Percentiles rank a stretch among this genome's conserved stretches.
Conservation (phyloP, 2,329 filamentous ascomycete genomes). For the Leptographium wingfieldii region DNA sequence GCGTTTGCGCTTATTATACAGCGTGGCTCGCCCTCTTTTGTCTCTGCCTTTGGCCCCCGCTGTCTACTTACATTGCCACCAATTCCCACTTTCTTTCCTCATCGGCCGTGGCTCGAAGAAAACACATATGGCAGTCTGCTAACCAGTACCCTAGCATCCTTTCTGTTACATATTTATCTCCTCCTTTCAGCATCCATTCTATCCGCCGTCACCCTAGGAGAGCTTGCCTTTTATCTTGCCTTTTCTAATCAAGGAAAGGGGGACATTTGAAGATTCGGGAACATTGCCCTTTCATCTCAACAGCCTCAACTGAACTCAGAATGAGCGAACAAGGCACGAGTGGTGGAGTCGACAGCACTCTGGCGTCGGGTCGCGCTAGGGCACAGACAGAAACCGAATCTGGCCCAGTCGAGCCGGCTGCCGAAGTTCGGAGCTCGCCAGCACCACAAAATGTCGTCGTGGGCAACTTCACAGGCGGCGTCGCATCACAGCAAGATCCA, state of each 20-base stretch:
- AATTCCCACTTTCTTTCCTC: not conserved
- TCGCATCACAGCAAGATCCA: slow-evolving; percentile 10
- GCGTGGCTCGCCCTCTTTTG: not conserved
- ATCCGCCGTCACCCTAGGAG: not conserved
- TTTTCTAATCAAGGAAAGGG: not conserved
- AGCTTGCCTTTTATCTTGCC: not conserved
- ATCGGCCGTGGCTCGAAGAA: not conserved
- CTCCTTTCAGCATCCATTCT: not conserved
- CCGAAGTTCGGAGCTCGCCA: slow-evolving; percentile 24
- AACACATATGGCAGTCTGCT: not conserved
- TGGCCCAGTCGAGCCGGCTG: slow-evolving; percentile 27
- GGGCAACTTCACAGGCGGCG: slow-evolving; percentile 5
- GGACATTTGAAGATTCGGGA: not conserved
- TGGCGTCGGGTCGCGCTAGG: slow-evolving; percentile 26
- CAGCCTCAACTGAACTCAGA: slow-evolving; percentile 13
- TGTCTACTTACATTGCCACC: not conserved
- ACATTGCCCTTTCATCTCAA: not conserved
- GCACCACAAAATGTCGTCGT: slow-evolving; percentile 12
- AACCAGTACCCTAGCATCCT: not conserved
- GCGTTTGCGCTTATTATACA: not conserved
- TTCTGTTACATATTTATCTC: not conserved
- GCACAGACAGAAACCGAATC: slow-evolving; percentile 31
- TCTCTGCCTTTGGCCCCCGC: not conserved
- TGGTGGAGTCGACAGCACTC: slow-evolving; percentile 24
- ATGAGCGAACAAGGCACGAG: slow-evolving; percentile 36